These are phyloP conservation scores for Arthrobotrys megalospora DNA, from an alignment of 2,329 filamentous ascomycete species.

Conservation along the genomic window DNA sequence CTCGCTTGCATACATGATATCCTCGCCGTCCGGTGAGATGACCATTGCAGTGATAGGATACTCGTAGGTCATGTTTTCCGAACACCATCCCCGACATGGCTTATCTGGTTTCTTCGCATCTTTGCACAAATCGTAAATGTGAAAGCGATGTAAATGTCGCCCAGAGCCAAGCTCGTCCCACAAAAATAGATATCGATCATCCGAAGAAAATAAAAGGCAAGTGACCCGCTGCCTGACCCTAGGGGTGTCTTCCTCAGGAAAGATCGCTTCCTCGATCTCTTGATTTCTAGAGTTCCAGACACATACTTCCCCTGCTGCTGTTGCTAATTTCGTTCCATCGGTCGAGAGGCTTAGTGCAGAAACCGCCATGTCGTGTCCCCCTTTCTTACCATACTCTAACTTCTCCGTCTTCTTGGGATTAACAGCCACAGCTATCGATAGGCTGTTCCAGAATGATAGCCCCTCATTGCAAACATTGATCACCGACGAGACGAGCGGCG, in stretches of 20 bases:
- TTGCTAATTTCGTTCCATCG: neutral
- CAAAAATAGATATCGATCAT: neutral
- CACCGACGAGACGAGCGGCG: too few species aligned
- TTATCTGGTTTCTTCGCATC: neutral
- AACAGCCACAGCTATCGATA: too few species aligned
- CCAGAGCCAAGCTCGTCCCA: neutral
- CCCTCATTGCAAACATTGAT: too few species aligned
- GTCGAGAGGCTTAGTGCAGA: neutral
- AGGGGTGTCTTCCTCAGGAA: neutral
- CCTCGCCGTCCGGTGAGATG: neutral
- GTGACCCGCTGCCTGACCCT: neutral
- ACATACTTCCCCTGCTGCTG: neutral
- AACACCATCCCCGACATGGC: neutral
- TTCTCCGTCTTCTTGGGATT: too few species aligned
- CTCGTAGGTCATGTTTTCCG: neutral
- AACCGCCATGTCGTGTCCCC: neutral
- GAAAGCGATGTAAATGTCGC: neutral
- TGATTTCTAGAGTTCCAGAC: neutral
- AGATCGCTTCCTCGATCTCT: neutral
- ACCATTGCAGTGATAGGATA: neutral
- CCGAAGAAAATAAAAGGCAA: neutral
- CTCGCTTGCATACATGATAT: neutral
- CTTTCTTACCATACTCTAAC: too few species aligned
- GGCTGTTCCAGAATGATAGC: too few species aligned
- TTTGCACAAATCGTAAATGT: neutral